Conservation (phyloP, 1,284 basidiomycete species). For the Leccinum pachyderme region DNA sequence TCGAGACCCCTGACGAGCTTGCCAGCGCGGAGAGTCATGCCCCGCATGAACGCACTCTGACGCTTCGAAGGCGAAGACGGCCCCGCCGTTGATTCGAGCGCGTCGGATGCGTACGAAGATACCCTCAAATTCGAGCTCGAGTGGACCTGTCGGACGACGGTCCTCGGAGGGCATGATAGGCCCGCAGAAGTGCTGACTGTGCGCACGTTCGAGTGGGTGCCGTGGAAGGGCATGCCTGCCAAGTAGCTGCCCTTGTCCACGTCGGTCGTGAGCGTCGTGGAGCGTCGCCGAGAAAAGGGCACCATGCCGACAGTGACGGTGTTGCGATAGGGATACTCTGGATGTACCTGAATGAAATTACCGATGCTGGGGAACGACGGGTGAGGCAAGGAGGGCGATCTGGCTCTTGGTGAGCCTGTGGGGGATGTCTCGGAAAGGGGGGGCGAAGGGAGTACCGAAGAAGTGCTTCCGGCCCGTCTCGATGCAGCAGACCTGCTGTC, state of each 20-base stretch:
- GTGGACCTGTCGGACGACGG: slow-evolving; percentile 18
- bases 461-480: not conserved
- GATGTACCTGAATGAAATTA: slow-evolving; percentile 17
- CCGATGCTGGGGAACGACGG: slow-evolving; percentile 24
- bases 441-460: slow-evolving; percentile 4
- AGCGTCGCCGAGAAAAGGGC: slow-evolving; percentile 20
- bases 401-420: slow-evolving; percentile 28
- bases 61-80: slow-evolving; percentile 15
- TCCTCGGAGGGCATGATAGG: not conserved
- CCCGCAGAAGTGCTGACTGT: slow-evolving; percentile 2
- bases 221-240: not conserved
- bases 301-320: slow-evolving; percentile 26
- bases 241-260: slow-evolving; percentile 4
- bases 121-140: slow-evolving; percentile 31
- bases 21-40: slow-evolving; percentile 38
- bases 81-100: slow-evolving; percentile 4
- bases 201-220: not conserved
- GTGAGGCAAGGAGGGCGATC: slow-evolving; percentile 23
- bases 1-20: slow-evolving; percentile 43
- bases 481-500: not conserved
- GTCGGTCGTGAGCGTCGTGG: slow-evolving; percentile 24
- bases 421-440: slow-evolving; percentile 32
- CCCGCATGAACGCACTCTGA: slow-evolving; percentile 32
- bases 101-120: slow-evolving; percentile 16
- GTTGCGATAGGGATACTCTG: slow-evolving; percentile 13